These are phyloP conservation scores for Candida albicans DNA, from an alignment of 1,139 yeast species.

Conservation along the genomic window DNA sequence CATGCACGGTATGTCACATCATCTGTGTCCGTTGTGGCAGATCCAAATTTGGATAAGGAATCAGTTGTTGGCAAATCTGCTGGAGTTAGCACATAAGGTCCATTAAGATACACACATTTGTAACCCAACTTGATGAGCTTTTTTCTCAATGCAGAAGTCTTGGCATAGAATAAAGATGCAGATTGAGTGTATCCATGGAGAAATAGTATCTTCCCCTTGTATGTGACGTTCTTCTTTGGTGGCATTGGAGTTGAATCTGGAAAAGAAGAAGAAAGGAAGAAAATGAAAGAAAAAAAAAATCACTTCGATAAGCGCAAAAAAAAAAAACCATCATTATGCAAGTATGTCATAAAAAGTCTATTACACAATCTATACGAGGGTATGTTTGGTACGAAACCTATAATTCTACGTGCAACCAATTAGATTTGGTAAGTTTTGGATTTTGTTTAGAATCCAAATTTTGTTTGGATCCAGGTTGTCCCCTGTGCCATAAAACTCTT, in stretches of 20 bases:
- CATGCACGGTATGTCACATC: conserved; percentile 34
- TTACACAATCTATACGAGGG: too few species aligned
- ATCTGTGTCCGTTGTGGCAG: conserved; percentile 25
- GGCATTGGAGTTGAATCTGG: conserved; percentile 7
- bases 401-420: neutral
- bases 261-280: too few species aligned
- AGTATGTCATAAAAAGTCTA: too few species aligned
- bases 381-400: neutral
- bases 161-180: conserved; percentile 46
- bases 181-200: conserved; percentile 49
- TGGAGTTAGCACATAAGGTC: conserved; percentile 63
- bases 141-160: conserved; percentile 46
- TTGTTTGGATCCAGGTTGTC: conserved; percentile 26
- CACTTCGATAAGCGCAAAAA: too few species aligned
- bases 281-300: too few species aligned
- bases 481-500: conserved; percentile 37
- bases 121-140: conserved; percentile 38
- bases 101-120: conserved; percentile 76
- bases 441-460: conserved; percentile 33
- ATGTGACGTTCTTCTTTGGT: conserved; percentile 6
- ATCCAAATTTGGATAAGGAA: conserved; percentile 42
- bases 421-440: conserved; percentile 27
- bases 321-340: too few species aligned
- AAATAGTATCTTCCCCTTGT: conserved; percentile 36
- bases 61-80: conserved; percentile 65